Base-by-base conservation (phyloP, 169 alveolate genomes). In the Plasmodium sp. region DNA sequence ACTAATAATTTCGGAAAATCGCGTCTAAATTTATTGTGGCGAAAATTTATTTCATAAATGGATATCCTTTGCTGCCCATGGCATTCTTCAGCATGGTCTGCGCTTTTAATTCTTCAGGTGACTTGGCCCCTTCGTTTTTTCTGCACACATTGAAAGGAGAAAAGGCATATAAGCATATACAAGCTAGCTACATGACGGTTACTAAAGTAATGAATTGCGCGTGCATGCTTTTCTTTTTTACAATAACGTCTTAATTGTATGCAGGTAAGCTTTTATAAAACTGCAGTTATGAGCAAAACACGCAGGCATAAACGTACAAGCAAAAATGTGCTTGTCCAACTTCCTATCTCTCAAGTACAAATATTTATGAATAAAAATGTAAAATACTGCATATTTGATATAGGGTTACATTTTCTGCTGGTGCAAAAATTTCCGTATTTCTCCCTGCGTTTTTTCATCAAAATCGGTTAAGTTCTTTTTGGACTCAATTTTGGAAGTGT, bases 401-500 rank as follows among this genome's bases (percentile, higher is more conserved):
- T 51, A 34, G 39, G 27, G 54, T 80, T 90, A 90, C 94, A 90
- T 31, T 79, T 84, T 84, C 75, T 96, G 97, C n/a, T 96, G 93
- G 58, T 81, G 92, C 91, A 96, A 73, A 33, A 96, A 81, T 85
- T 96, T 96, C 48, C 96, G 54, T 93, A 96, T 95, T 92, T 95
- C 97, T 31, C 86, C 84, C 77, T 96, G 97, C 41, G 95, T 95
- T 34, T 96, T 95, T 77, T 93, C 94, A 48, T 94, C 95, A 92
- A 96, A 96, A 81, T 96, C 98, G 18, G 82, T 93, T 51, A 96
- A 92, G 51, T 96, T 84, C 93, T 96, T 96, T 39, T 95, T 96
- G 36, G 98, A 96, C 75, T 96, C 98, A 27, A 96, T 96, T 90
- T 96, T 85, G 83, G 93, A 92, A 14, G 96, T 94, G 93, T 96